Base-by-base conservation (phyloP, 2,329 filamentous ascomycete genomes). In the Aspergillus tanneri region DNA sequence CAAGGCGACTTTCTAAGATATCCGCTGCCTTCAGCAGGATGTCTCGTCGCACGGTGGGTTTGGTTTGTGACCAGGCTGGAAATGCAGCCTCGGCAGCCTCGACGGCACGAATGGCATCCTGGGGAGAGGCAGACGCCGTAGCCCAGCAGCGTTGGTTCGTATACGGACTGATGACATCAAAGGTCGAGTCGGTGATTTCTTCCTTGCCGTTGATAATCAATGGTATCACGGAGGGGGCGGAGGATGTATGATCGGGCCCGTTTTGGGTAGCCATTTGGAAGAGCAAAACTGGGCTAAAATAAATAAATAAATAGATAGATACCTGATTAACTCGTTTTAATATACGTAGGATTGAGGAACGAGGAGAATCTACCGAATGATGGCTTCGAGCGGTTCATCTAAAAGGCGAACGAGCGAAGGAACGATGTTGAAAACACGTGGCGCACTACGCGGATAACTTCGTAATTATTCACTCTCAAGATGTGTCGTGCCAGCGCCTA, bases 11-110 rank as follows among this genome's bases (percentile, higher is more conserved):
- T 27, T 69, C 65, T 2, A 43, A 70, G 62, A 90, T 69, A 7
- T 84, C 81, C 8, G 85, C 84, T 0, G 86, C 84, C 63, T 82
- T 83, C 53, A 88, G 74, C 41, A 93, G 77, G 58, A 92, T 82
- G 53, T 85, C 79, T 14, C 87, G 83, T 23, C 86, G 83, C 14
- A 75, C 59, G n/a, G 72, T 62, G 1, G 83, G 80, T 25, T 81
- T 82, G 2, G 81, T 79, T 47, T 76, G 77, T 16, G 79, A 77
- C 88, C 88, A 93, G 44, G 77, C 67, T 38, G 78, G 78, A 65
- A 87, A 84, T 1, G 88, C 87, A 2, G 74, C 71, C 8, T 80
- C 71, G 1, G 87, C 86, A 9, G 84, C 81, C 16, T 73, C 66
- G 22, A 78, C 66, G 24, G 82, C 83, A 34, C 65, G 61, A 14